Evolutionary conservation across 2,329 filamentous ascomycete species (phyloP), one percentile per base, ranked within the genome.

Genomic region (Aspergillus sp.): DNA sequence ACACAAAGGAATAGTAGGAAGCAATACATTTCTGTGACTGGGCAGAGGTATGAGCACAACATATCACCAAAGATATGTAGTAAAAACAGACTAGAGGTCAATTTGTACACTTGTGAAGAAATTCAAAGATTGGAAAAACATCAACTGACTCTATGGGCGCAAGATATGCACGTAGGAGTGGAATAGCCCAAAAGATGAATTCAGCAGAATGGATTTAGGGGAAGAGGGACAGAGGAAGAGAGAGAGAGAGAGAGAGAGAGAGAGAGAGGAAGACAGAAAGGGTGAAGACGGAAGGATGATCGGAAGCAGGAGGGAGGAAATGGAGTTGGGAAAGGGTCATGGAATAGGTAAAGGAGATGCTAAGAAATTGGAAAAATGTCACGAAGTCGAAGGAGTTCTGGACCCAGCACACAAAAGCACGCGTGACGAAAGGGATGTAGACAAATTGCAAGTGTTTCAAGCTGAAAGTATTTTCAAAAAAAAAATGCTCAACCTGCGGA

Each of bases 141-240:
- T 54, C 56, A 60, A 59, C 54, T 56, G 56, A 71, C 65, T 65
- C 65, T 66, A 54, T 59, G 63, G 63, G 68, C 67, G 66, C 67
- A 67, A 65, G 58, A 31, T 53, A 72, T 71, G 70, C 69, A 68
- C 57, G 66, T 46, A 60, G 61, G 63, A 49, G 59, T 12, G 22
- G 16, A 29, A 22, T 4, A 46, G 36, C 22, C 36, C 36, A 55
- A 46, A 20, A 47, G 18, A 49, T 49, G 18, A 22, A 49, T 14
- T 10, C 22, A 55, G 26, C 32, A 55, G 7, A 18, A 22, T 6
- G 18, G 18, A 29, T 26, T 22, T 4, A n/a, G 49, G 26, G 29
- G 56, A 50, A 49, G 12, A 14, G 32, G 51, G 31, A 45, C 16
- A 26, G 24, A 18, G 18, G 45, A 55, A 20, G 10, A 11, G 31